phyloP scores from a whole-genome alignment of 371 early-diverging fungal species.

The Aphelidium insulamus region DNA sequence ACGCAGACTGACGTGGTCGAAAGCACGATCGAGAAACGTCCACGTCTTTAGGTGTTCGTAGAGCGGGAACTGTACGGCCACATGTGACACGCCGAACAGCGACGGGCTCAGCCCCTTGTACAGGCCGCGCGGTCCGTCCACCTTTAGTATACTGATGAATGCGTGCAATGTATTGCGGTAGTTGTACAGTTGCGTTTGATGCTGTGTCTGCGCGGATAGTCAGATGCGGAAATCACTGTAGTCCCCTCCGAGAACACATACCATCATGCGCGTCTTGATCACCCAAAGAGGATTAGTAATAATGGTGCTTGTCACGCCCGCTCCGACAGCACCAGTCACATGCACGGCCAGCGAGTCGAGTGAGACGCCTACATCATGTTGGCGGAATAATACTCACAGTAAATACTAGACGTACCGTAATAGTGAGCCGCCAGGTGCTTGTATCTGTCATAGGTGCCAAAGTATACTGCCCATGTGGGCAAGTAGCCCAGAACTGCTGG shows the following conservation, averaged over 20 bases:
- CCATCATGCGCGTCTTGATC: slow-evolving; percentile 74
- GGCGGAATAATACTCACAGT: too few relatives aligned
- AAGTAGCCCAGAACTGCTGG: slow-evolving; percentile 72
- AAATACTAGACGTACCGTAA: too few relatives aligned
- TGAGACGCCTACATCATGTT: slow-evolving; percentile 21
- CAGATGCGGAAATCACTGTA: too few relatives aligned
- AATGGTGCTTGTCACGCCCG: slow-evolving; percentile 55
- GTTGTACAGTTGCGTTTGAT: slow-evolving; percentile 31
- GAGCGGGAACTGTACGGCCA: slow-evolving; percentile 81
- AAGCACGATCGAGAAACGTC: neutral
- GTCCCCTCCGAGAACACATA: slow-evolving; percentile 10
- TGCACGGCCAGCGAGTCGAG: too few relatives aligned
- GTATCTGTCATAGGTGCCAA: slow-evolving; percentile 45
- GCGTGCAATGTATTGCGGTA: slow-evolving; percentile 51
- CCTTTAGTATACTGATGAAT: slow-evolving; percentile 31
- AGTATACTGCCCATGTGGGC: slow-evolving; percentile 81
- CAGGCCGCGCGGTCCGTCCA: slow-evolving; percentile 52
- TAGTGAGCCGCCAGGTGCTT: too few relatives aligned
- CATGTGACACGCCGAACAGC: slow-evolving; percentile 76
- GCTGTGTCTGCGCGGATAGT: slow-evolving; percentile 32
- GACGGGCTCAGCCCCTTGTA: slow-evolving; percentile 77
- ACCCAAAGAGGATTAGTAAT: slow-evolving; percentile 85
- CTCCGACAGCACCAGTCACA: slow-evolving; percentile 60
- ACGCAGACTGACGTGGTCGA: neutral
- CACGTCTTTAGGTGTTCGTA: slow-evolving; percentile 67